Conservation (phyloP, 2,329 filamentous ascomycete species). For the Xylaria sp. region DNA sequence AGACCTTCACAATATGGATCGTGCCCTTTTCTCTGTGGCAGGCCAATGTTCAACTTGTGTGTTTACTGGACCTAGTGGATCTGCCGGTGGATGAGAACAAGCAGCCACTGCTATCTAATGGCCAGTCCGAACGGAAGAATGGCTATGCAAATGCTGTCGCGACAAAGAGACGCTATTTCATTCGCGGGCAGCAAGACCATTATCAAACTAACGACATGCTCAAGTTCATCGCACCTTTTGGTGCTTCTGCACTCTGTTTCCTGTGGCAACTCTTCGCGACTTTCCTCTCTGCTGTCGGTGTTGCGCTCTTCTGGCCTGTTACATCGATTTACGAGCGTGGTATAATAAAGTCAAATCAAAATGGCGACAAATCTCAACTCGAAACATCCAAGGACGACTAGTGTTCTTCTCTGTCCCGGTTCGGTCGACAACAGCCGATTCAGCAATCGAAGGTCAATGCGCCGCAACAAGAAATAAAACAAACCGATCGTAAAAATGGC, state of each 20-base stretch:
- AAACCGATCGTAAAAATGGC: background rate
- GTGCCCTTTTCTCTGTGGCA: slow-evolving; percentile 74
- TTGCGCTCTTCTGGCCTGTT: slow-evolving; percentile 50
- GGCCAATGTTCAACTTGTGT: slow-evolving; percentile 73
- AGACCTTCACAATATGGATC: slow-evolving; percentile 81
- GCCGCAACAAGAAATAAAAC: background rate
- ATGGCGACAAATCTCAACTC: background rate
- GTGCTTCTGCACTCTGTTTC: slow-evolving; percentile 64
- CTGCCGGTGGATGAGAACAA: slow-evolving; percentile 49
- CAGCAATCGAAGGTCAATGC: background rate
- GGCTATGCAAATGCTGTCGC: slow-evolving; percentile 22
- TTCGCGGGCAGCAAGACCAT: slow-evolving; percentile 80
- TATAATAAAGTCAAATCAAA: background rate
- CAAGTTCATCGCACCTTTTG: slow-evolving; percentile 73
- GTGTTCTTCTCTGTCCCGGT: background rate
- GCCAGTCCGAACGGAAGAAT: slow-evolving; percentile 33
- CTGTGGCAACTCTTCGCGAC: slow-evolving; percentile 73
- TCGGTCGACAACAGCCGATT: background rate
- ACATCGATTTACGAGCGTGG: slow-evolving; percentile 26
- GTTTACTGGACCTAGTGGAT: slow-evolving; percentile 71
- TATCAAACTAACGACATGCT: slow-evolving; percentile 83
- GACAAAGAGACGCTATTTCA: slow-evolving; percentile 69
- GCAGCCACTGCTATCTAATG: slow-evolving; percentile 40
- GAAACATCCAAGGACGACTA: background rate
- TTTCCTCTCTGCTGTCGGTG: slow-evolving; percentile 70